Base-by-base conservation (phyloP, 2,329 filamentous ascomycete species). In the Teratosphaeria epicoccoides region DNA sequence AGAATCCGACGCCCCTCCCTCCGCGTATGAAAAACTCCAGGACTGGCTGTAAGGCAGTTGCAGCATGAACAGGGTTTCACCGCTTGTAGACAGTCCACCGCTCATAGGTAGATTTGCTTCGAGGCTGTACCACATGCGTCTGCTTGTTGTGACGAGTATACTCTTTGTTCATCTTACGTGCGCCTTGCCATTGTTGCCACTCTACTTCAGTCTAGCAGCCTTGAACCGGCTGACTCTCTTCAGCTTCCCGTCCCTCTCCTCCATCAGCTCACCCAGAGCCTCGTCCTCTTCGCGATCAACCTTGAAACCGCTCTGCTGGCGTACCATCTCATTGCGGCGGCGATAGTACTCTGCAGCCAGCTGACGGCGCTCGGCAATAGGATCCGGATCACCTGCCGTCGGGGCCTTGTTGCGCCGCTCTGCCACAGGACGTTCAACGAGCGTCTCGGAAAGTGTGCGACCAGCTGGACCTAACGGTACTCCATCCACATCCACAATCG, bases 301-400 rank as follows among this genome's bases (percentile, higher is more conserved):
- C 61, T 85, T 71, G 67, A 95, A 95, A 2, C 89, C 89, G 49
- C 89, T 89, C 61, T 93, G 82, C 60, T 83, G 79, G 59, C 88
- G 82, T 50, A 96, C 89, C 69, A 94, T 83, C 62, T 80, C 81
- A 65, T 90, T 95, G 20, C 91, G 84, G 67, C 87, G 76, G 44
- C 81, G 82, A 66, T 95, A 85, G 68, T 95, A 95, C 64, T 94
- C 87, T 33, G 81, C 80, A 6, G 87, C 84, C 12, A 95, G 82
- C 66, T 95, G 85, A 56, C 87, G 82, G 49, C 85, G 79, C 48
- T 91, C 74, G 25, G 90, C 72, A 20, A 81, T 76, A 4, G 85
- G 80, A 59, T 95, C 71, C 40, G 71, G 66, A 3, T 70, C 68
- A 20, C 70, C 66, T 14, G 71, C 50, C 57, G 70, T 63, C n/a